Conservation (phyloP, 345 rosid species). For the Dovyalis caffra region DNA sequence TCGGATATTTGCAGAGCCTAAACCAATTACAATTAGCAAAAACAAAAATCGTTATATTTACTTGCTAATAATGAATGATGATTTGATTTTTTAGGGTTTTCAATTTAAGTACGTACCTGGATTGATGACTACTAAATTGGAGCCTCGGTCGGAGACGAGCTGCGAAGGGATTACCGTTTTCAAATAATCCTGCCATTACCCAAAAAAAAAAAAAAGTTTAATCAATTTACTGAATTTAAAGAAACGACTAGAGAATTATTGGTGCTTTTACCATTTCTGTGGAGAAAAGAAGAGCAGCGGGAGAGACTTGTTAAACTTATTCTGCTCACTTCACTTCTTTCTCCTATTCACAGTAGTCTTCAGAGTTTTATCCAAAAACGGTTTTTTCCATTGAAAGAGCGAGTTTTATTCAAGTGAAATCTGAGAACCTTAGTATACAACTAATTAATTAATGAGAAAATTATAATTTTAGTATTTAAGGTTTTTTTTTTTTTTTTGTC, state of each 20-base stretch:
- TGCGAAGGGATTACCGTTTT: conserved; percentile 90
- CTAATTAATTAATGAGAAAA: too few relatives aligned
- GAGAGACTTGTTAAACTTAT: not conserved
- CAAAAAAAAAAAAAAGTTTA: not conserved
- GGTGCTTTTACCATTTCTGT: conserved; percentile 4
- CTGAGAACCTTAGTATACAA: not conserved
- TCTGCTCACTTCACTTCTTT: not conserved
- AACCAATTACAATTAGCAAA: not conserved
- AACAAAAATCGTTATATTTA: not conserved
- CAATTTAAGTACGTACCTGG: conserved; percentile 44
- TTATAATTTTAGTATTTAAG: too few relatives aligned
- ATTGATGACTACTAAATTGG: conserved; percentile 80
- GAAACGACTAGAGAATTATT: not conserved
- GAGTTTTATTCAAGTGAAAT: not conserved
- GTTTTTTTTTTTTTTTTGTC: too few relatives aligned
- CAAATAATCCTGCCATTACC: conserved; percentile 73
- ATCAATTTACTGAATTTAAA: not conserved
- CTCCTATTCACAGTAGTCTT: not conserved
- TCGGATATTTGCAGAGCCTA: conserved; percentile 68
- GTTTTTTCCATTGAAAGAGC: not conserved
- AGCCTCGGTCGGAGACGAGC: conserved; percentile 80
- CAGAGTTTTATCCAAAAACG: not conserved
- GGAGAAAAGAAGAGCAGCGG: not conserved
- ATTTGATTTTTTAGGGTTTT: not conserved
- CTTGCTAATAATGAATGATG: not conserved